Evolutionary conservation across 225 moss, liverwort and hornwort genomes (phyloP), one percentile per base, ranked within the genome.

Genomic region (Thuidium tamariscinum): DNA sequence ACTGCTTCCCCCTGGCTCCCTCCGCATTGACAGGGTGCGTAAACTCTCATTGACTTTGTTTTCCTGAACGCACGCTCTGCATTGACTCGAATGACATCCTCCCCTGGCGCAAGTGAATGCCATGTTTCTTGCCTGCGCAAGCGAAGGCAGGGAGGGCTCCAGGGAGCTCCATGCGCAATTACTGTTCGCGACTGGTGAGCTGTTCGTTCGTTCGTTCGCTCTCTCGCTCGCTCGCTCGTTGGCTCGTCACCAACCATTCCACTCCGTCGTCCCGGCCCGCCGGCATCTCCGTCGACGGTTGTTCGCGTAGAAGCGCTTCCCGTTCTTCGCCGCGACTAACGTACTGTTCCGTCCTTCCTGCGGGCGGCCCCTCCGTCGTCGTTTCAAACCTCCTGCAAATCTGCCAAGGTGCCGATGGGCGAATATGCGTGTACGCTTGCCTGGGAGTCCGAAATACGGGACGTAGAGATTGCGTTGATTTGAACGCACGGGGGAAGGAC

Each of bases 21-120:
- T 17, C 76, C 16, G 85, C 79, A 86, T 81, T 86, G 72, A 73
- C 87, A 77, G 59, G 49, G 55, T 56, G 51, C 81, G 46, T 87
- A 83, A 85, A 73, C 36, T 32, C 22, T 60, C 83, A 88, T 90
- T 90, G 88, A 90, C 90, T 90, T 86, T 80, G 84, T 6, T 41
- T 34, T 85, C 62, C 62, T 82, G 86, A 86, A 86, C 88, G 79
- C 84, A 90, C 87, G 87, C 80, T 63, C 76, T 36, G 61, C 88
- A 89, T 86, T 89, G 83, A 86, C 91, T 88, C 57, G 52, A 16
- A 51, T 57, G 85, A 75, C 88, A 32, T 30, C 74, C 13, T 30
- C 39, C n/a, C 30, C 74, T 73, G 84, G 76, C 63, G 54, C 23
- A 22, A 84, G 76, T 76, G 84, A 76, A 84, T 84, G 84, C 75